A percentile compares a stretch with the other conserved stretches of the same genome.
Conservation (phyloP, 768 basidiomycete genomes). For the Suillus sp. region DNA sequence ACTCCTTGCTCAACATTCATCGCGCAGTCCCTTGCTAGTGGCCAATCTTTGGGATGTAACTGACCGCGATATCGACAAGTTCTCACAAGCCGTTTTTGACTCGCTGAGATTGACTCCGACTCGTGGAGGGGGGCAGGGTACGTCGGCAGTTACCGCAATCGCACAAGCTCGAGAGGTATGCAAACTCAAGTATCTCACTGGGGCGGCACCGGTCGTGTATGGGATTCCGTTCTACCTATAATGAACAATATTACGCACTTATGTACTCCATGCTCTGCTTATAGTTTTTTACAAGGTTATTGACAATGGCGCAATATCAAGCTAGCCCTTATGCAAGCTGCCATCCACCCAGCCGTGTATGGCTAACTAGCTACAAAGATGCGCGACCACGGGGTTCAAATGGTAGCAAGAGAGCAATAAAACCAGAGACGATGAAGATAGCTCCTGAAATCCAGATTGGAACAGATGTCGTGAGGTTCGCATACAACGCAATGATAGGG, state of each 20-base stretch:
- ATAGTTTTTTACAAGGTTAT: neutral
- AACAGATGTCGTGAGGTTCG: slow-evolving; percentile 47
- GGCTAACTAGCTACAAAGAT: slow-evolving; percentile 36
- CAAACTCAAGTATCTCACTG: slow-evolving; percentile 91
- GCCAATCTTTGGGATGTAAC: slow-evolving; percentile 99
- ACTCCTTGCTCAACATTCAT: slow-evolving; percentile 3
- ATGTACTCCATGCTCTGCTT: neutral
- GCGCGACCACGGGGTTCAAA: slow-evolving; percentile 61
- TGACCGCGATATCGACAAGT: slow-evolving; percentile 94
- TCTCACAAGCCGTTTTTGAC: slow-evolving; percentile 82
- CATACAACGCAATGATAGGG: slow-evolving; percentile 52
- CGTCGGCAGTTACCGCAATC: slow-evolving; percentile 73
- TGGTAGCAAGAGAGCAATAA: slow-evolving; percentile 52
- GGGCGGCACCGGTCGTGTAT: slow-evolving; percentile 93
- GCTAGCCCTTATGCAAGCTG: neutral
- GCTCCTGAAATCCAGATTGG: slow-evolving; percentile 59
- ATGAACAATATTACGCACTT: neutral
- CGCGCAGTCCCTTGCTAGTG: slow-evolving; percentile 79
- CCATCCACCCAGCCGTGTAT: neutral
- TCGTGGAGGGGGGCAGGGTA: slow-evolving; percentile 24
- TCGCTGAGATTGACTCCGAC: slow-evolving; percentile 55
- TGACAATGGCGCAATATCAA: neutral
- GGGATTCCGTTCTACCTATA: slow-evolving; percentile 91
- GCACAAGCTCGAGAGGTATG: slow-evolving; percentile 78
- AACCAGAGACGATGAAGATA: slow-evolving; percentile 51